phyloP scores from a whole-genome alignment of 495 filamentous ascomycete genomes.

The Tuber umbilicatum region DNA sequence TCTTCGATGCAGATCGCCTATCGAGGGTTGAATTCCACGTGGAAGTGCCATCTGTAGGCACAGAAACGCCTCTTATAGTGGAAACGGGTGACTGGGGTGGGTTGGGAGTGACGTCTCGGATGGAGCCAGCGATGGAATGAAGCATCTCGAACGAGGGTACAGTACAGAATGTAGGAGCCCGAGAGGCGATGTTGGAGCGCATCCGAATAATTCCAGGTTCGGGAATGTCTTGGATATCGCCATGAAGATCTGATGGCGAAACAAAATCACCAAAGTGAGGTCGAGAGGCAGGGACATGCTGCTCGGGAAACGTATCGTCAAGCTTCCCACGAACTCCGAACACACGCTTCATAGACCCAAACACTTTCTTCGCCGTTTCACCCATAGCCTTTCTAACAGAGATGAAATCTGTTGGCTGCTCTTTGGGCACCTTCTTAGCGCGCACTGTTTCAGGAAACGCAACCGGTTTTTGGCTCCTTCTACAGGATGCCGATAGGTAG shows the following conservation, averaged over 20 bases:
- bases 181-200: conserved; percentile 32
- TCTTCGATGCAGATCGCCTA: conserved; percentile 15
- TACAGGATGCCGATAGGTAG: conserved; percentile 34
- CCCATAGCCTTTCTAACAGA: conserved; percentile 27
- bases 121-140: conserved; percentile 34
- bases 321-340: conserved; percentile 35
- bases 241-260: conserved; percentile 27
- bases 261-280: conserved; percentile 38
- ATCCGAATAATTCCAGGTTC: conserved; percentile 35
- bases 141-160: conserved; percentile 39
- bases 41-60: conserved; percentile 24
- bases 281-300: conserved; percentile 35
- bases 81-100: conserved; percentile 8
- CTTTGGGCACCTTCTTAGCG: conserved; percentile 27
- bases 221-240: conserved; percentile 28
- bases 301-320: conserved; percentile 35
- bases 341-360: conserved; percentile 36
- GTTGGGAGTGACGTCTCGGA: conserved; percentile 27
- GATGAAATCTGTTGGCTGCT: conserved; percentile 14
- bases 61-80: conserved; percentile 15
- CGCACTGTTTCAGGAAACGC: conserved; percentile 34
- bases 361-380: conserved; percentile 38
- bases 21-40: conserved; percentile 36
- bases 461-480: conserved; percentile 25
- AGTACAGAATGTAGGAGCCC: conserved; percentile 32